These are phyloP conservation scores for Tetraselmis striata DNA, from an alignment of 139 green algal species.

Conservation along the genomic window DNA sequence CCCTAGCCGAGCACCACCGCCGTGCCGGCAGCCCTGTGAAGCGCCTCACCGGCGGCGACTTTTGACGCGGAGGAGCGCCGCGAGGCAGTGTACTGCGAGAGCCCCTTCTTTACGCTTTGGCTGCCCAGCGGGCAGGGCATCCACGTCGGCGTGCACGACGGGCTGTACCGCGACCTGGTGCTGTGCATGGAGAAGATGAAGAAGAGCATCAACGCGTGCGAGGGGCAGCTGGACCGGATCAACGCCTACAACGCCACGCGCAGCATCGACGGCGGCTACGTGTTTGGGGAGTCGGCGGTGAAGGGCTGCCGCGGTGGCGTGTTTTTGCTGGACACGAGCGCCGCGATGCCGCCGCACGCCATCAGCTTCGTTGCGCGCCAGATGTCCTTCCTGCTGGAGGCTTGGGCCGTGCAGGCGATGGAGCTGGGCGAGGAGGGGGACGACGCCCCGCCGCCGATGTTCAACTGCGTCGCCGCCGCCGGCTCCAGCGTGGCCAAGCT, in stretches of 20 bases:
- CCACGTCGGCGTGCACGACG: constrained; percentile 1
- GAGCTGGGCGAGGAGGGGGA: neutral
- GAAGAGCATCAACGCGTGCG: neutral
- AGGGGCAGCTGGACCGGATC: neutral
- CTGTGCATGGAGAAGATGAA: neutral
- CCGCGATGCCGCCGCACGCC: neutral
- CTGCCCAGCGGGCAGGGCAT: neutral
- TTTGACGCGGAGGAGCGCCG: neutral
- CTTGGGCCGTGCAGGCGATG: neutral
- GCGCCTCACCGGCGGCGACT: neutral
- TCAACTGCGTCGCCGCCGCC: neutral
- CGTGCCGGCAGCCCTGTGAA: neutral
- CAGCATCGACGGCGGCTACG: neutral
- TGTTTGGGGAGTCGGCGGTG: neutral
- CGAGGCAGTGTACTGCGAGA: neutral
- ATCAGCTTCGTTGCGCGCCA: neutral
- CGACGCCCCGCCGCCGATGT: neutral
- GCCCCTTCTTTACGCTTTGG: neutral
- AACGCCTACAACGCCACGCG: neutral
- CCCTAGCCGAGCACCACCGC: neutral
- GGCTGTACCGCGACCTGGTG: neutral
- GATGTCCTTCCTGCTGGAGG: neutral
- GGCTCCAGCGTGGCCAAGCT: neutral
- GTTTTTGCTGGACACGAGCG: neutral
- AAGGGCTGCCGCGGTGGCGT: neutral